phyloP scores from a whole-genome alignment of 1,284 basidiomycete species.

The Leccinum huronense region DNA sequence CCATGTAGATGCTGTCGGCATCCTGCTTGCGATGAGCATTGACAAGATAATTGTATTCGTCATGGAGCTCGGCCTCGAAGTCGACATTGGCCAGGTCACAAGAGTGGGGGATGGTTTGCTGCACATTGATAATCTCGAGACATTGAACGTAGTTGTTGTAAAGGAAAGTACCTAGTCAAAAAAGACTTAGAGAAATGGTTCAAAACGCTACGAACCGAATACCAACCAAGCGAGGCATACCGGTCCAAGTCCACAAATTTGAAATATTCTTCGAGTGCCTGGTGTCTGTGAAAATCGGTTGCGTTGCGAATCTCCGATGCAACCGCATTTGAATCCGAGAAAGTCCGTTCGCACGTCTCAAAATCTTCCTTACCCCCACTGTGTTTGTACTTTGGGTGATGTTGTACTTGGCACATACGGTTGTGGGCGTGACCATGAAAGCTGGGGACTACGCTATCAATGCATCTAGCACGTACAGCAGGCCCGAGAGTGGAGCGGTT shows the following conservation, averaged over 20 bases:
- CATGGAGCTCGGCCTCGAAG: background rate
- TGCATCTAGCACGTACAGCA: background rate
- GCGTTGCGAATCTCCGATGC: background rate
- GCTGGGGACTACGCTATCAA: background rate
- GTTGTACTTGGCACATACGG: background rate
- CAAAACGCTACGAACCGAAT: background rate
- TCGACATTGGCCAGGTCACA: background rate
- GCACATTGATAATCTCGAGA: background rate
- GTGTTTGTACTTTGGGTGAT: background rate
- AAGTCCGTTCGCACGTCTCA: background rate
- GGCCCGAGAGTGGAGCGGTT: background rate
- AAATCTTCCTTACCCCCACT: background rate
- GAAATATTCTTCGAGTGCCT: background rate
- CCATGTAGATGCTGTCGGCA: background rate
- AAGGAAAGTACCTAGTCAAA: background rate
- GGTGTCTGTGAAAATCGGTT: background rate
- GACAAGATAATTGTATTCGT: background rate
- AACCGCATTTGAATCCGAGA: background rate
- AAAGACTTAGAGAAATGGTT: background rate
- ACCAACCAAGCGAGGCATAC: background rate
- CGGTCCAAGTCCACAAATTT: background rate
- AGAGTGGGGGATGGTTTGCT: background rate
- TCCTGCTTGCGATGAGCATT: background rate
- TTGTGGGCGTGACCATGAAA: conserved; percentile 1
- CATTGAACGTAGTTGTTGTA: background rate